phyloP scores from a whole-genome alignment of 306 rosid genomes.

The Carpinus fangiana region DNA sequence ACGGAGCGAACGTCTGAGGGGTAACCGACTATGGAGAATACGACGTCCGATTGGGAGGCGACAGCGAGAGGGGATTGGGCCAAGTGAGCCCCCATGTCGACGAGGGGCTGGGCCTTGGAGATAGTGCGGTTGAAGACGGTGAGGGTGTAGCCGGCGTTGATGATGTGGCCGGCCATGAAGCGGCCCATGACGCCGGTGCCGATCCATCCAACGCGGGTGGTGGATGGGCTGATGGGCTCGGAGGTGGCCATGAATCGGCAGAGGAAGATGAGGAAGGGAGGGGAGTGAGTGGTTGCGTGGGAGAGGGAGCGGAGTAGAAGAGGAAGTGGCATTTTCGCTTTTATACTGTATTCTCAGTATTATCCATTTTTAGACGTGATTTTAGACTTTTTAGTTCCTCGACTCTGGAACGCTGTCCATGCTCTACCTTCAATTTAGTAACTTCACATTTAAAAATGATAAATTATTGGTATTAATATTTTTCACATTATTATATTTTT shows the following conservation, averaged over 20 bases:
- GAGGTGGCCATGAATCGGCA: constrained; percentile 54
- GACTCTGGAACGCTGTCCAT: too few relatives aligned
- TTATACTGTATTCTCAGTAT: neutral
- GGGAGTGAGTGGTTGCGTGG: constrained; percentile 23
- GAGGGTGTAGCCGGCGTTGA: constrained; percentile 80
- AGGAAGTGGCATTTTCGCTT: constrained; percentile 15
- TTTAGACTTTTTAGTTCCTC: neutral
- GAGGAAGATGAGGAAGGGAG: neutral
- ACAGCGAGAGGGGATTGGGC: constrained; percentile 61
- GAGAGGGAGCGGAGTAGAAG: constrained; percentile 23
- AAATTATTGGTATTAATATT: too few relatives aligned
- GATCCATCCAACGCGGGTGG: constrained; percentile 89
- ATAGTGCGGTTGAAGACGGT: constrained; percentile 91
- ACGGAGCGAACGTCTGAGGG: constrained; percentile 94
- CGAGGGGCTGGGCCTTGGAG: constrained; percentile 80
- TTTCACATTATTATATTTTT: too few relatives aligned
- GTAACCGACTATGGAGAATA: constrained; percentile 87
- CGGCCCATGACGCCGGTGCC: constrained; percentile 97
- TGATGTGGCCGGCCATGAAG: constrained; percentile 80
- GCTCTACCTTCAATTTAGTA: too few relatives aligned
- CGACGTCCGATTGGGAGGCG: constrained; percentile 79
- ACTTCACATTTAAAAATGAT: too few relatives aligned
- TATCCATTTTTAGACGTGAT: neutral
- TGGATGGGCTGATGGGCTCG: constrained; percentile 57
- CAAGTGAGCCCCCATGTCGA: constrained; percentile 69